phyloP scores from a whole-genome alignment of 1,284 basidiomycete species.

The Fomitopsis schrenkii region DNA sequence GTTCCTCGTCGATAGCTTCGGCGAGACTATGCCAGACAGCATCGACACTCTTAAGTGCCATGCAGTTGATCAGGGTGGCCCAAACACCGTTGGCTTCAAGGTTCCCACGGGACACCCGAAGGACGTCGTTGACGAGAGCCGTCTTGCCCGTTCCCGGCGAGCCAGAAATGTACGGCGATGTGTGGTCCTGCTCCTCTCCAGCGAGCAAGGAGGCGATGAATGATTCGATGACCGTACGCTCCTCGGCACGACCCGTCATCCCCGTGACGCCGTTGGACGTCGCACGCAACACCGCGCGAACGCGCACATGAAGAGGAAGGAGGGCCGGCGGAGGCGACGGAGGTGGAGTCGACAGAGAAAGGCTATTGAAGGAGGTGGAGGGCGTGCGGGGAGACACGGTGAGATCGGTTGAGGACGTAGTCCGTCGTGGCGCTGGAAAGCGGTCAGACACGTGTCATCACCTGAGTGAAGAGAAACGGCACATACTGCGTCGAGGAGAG shows the following conservation, averaged over 20 bases:
- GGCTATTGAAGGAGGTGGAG: conserved; percentile 36
- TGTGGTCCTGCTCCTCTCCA: conserved; percentile 23
- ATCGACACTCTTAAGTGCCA: conserved; percentile 63
- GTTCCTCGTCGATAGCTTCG: conserved; percentile 46
- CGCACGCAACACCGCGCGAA: conserved; percentile 63
- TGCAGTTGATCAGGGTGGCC: conserved; percentile 68
- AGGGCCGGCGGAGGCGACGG: conserved; percentile 50
- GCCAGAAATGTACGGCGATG: conserved; percentile 72
- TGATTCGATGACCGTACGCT: conserved; percentile 50
- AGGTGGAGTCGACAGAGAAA: conserved; percentile 55
- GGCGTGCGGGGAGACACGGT: conserved; percentile 25
- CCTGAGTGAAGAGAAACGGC: conserved; percentile 9
- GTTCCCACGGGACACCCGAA: conserved; percentile 36
- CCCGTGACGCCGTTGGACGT: conserved; percentile 51
- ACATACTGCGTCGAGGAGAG: conserved; percentile 27
- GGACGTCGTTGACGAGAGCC: conserved; percentile 65
- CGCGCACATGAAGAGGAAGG: conserved; percentile 58
- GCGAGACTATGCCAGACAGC: conserved; percentile 66
- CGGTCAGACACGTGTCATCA: not conserved
- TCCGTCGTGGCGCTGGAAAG: conserved; percentile 35
- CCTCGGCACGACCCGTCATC: conserved; percentile 62
- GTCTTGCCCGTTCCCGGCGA: conserved; percentile 82
- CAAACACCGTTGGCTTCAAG: conserved; percentile 36
- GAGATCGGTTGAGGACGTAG: conserved; percentile 43
- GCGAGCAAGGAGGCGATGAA: conserved; percentile 53